Percentiles rank a stretch among this genome's conserved stretches.
phyloP scores from a whole-genome alignment of 129 eudicot species.

The Tanacetum coccineum region DNA sequence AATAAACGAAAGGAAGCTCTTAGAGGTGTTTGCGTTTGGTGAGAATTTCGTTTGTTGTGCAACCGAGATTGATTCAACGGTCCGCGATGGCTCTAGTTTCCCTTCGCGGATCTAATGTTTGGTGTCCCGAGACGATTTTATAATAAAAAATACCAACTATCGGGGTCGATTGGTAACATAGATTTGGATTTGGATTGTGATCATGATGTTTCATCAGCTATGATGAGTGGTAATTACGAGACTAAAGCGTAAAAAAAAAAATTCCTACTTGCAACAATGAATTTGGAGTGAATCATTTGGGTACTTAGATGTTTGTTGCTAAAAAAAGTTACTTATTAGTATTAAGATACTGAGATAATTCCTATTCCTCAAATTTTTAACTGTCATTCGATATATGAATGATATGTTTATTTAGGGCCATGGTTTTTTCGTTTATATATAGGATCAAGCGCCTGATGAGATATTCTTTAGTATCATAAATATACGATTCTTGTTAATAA shows the following conservation, averaged over 20 bases:
- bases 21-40: conserved; percentile 52
- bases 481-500: not conserved
- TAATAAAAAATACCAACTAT: not conserved
- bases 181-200: not conserved
- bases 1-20: conserved; percentile 56
- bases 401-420: conserved; percentile 15
- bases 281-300: conserved; percentile 4
- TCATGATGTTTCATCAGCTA: not conserved
- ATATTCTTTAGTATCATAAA: not conserved
- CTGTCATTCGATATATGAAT: conserved; percentile 16
- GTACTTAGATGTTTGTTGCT: not conserved
- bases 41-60: conserved; percentile 53
- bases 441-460: conserved; percentile 44
- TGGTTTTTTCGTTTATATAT: conserved; percentile 47
- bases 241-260: not conserved
- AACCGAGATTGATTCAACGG: conserved; percentile 39
- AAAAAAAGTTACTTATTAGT: not conserved
- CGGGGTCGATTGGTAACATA: not conserved
- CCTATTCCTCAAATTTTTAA: conserved; percentile 14
- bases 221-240: not conserved
- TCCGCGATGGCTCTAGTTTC: conserved; percentile 67
- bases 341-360: conserved; percentile 12
- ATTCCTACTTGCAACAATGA: not conserved
- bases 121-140: conserved; percentile 33
- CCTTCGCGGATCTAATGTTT: conserved; percentile 67